Evolutionary conservation across 495 filamentous ascomycete genomes (phyloP).

Genomic region (Penicillium atrosanguineum): DNA sequence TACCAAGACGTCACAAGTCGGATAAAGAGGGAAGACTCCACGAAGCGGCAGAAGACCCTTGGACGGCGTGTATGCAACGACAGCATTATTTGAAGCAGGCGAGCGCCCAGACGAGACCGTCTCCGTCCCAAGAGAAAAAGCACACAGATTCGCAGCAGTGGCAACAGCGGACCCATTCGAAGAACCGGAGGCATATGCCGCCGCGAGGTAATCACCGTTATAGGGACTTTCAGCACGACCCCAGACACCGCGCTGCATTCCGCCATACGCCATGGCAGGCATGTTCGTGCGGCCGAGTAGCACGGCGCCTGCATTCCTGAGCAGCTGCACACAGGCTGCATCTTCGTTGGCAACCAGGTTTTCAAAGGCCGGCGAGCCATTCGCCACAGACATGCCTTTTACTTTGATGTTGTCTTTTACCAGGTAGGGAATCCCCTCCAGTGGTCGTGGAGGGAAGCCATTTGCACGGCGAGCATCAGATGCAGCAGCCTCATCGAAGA

Average conservation of each 20-base stretch:
- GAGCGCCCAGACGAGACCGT: constrained; percentile 40
- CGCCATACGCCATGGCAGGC: constrained; percentile 44
- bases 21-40: constrained; percentile 36
- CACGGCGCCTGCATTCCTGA: constrained; percentile 62
- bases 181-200: constrained; percentile 36
- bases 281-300: constrained; percentile 55
- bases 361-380: constrained; percentile 53
- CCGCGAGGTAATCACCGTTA: constrained; percentile 30
- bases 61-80: constrained; percentile 39
- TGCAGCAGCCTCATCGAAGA: constrained; percentile 29
- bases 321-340: constrained; percentile 55
- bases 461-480: constrained; percentile 31
- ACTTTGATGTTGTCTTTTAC: constrained; percentile 74
- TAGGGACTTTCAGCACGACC: constrained; percentile 39
- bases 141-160: constrained; percentile 33
- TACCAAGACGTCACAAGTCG: constrained; percentile 37
- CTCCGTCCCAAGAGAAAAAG: constrained; percentile 37
- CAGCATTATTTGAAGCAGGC: constrained; percentile 36
- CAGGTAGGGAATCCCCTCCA: constrained; percentile 71
- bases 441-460: constrained; percentile 36
- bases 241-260: constrained; percentile 39
- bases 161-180: constrained; percentile 41
- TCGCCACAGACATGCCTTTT: constrained; percentile 59
- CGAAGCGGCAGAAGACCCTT: constrained; percentile 35
- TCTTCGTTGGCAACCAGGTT: constrained; percentile 62